These are phyloP conservation scores for Trypanosomatidae sp. DNA, from an alignment of 208 protist genomes.

Conservation along the genomic window DNA sequence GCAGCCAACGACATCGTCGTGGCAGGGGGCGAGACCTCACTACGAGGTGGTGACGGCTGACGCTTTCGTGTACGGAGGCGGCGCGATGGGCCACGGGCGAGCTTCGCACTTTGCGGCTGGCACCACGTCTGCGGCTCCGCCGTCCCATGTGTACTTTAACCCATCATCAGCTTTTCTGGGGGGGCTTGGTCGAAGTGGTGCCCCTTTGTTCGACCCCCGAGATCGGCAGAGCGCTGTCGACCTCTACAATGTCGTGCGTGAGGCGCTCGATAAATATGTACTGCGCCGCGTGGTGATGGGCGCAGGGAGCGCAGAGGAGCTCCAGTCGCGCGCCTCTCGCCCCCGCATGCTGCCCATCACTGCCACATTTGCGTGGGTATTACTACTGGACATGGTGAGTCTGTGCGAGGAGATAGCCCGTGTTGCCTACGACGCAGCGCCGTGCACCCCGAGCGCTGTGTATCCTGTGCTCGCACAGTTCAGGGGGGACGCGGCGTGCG, in stretches of 20 bases:
- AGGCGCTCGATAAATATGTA: conserved; percentile 72
- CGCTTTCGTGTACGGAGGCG: conserved; percentile 23
- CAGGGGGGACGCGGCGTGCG: conserved; percentile 45
- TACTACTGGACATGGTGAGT: conserved; percentile 65
- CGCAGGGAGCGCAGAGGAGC: not conserved
- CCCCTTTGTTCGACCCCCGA: conserved; percentile 29
- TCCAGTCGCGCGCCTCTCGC: not conserved
- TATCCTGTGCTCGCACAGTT: conserved; percentile 66
- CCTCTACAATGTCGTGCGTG: conserved; percentile 49
- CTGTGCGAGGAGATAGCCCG: conserved; percentile 63
- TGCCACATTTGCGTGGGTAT: conserved; percentile 50
- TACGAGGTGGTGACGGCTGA: conserved; percentile 54
- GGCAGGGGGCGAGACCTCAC: conserved; percentile 15
- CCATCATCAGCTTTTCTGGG: not conserved
- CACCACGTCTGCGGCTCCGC: not conserved
- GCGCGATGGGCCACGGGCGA: not conserved
- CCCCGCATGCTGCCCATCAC: conserved; percentile 32
- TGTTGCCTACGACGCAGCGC: conserved; percentile 24
- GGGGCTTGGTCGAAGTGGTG: conserved; percentile 13
- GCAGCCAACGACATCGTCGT: not conserved
- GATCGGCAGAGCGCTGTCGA: conserved; percentile 32
- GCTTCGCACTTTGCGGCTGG: not conserved
- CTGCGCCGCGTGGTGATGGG: conserved; percentile 44
- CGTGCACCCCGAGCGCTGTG: conserved; percentile 8
- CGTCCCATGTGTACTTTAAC: not conserved